Base-by-base conservation (phyloP, 768 basidiomycete species). In the Lyophyllum atratum region DNA sequence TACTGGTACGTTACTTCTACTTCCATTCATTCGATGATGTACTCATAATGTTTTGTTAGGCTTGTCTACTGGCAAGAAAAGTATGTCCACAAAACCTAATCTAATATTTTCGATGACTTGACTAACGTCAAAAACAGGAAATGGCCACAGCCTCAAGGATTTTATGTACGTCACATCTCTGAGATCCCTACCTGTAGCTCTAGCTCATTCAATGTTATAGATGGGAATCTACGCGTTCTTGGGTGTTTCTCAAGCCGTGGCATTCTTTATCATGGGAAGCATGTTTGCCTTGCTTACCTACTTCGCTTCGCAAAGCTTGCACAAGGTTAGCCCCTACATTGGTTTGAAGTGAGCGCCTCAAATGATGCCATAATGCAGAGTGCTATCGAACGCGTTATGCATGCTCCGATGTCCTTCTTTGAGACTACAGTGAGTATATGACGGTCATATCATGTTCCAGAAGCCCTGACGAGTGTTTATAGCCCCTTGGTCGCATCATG, bases 341-440 rank as follows among this genome's bases (percentile, higher is more conserved):
- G 6, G 2, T 21, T 24, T 10, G 17, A 44, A 24, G 22, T 24
- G 2, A 7, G 12, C 17, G 2, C 39, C 19, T 46, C 25, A 21
- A 43, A 34, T 45, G 7, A 21, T 11, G 15, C 9, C 26, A 54
- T 44, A 46, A 49, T 46, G 40, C 61, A 87, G 85, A 73, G 71
- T 58, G 85, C 90, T 5, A 82, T 91, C 53, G 72, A 76, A 8
- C 83, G 87, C 21, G 82, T 94, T 47, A 83, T 95, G 81, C 83
- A 86, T 67, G 91, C 92, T 0, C 93, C 93, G 0, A 93, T 92
- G 87, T 85, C 85, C 7, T 95, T 93, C 75, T 95, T 93, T 66
- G 94, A 95, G 66, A 93, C 87, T 1, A 92, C 90, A 5, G 86
- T 87, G 64, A 64, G 77, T 65, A 33, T 43, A 15, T 17, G 24